phyloP scores from a whole-genome alignment of 2,329 filamentous ascomycete species.

The Beauveria brongniartii region DNA sequence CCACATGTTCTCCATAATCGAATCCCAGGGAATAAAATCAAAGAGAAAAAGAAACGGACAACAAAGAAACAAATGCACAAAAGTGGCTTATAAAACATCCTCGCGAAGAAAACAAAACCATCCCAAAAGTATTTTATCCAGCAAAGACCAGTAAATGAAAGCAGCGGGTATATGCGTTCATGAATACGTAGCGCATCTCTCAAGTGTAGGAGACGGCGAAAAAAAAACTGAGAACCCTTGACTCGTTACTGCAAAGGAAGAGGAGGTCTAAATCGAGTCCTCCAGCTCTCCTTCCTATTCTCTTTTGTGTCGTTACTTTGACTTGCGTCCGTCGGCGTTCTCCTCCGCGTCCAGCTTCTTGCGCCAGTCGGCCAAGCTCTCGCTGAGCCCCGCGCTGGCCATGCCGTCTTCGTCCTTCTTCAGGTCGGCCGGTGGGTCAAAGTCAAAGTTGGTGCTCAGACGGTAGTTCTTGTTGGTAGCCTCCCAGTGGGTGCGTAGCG shows the following conservation, averaged over 20 bases:
- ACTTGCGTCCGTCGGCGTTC: slow-evolving; percentile 14
- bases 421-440: slow-evolving; percentile 45
- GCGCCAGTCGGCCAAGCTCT: slow-evolving; percentile 72
- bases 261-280: not conserved
- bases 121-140: slow-evolving; percentile 10
- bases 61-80: not conserved
- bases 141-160: slow-evolving; percentile 11
- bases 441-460: slow-evolving; percentile 81
- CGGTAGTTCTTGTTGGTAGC: slow-evolving; percentile 93
- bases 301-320: slow-evolving; percentile 18
- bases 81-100: slow-evolving; percentile 3
- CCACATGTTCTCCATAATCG: not conserved
- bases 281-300: not conserved
- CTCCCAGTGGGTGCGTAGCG: slow-evolving; percentile 87
- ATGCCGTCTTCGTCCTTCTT: slow-evolving; percentile 38
- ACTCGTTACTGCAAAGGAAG: slow-evolving; percentile 16
- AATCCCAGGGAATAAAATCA: not conserved
- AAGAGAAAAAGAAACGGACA: slow-evolving; percentile 13
- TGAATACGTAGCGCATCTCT: slow-evolving; percentile 20
- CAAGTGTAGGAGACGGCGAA: not conserved
- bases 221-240: slow-evolving; percentile 5
- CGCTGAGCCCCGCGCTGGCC: slow-evolving; percentile 46
- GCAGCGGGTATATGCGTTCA: slow-evolving; percentile 26
- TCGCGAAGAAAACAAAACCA: slow-evolving; percentile 2
- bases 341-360: slow-evolving; percentile 59